phyloP scores from a whole-genome alignment of 257 asterid genomes.

The Ilex asprella region DNA sequence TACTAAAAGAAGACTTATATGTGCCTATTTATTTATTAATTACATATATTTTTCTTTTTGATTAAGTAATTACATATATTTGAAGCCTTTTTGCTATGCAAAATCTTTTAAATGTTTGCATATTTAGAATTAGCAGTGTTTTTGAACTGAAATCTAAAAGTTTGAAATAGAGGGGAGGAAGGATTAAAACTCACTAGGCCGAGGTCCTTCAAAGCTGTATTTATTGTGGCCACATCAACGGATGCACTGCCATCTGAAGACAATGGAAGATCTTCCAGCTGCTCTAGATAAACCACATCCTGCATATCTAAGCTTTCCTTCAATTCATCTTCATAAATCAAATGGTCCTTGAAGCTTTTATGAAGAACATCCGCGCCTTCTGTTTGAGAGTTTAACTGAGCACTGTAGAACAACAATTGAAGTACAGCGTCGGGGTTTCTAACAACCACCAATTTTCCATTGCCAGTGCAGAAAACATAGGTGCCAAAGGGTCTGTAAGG shows the following conservation, averaged over 20 bases:
- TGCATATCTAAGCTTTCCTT: constrained; percentile 67
- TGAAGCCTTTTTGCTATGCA: no score
- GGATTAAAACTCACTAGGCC: constrained; percentile 49
- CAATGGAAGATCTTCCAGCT: constrained; percentile 59
- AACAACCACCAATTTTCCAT: constrained; percentile 50
- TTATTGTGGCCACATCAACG: constrained; percentile 28
- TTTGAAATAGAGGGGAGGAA: no score
- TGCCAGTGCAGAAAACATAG: constrained; percentile 49
- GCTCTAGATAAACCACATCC: constrained; percentile 40
- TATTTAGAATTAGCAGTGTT: no score
- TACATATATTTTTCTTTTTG: no score
- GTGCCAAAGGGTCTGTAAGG: constrained; percentile 77
- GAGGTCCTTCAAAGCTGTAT: constrained; percentile 50
- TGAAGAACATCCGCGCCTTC: constrained; percentile 26
- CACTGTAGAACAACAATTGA: constrained; percentile 61
- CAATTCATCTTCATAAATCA: constrained; percentile 51
- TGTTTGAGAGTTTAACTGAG: constrained; percentile 54
- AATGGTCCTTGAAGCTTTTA: constrained; percentile 44
- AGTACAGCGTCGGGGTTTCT: constrained; percentile 74
- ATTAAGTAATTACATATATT: no score
- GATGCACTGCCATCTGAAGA: constrained; percentile 29
- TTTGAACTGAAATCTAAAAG: no score
- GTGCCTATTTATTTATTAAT: no score
- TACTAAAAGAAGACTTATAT: no score
- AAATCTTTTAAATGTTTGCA: no score